Evolutionary conservation across 305 asterid species (phyloP).

Genomic region (Solanum hybrid): DNA sequence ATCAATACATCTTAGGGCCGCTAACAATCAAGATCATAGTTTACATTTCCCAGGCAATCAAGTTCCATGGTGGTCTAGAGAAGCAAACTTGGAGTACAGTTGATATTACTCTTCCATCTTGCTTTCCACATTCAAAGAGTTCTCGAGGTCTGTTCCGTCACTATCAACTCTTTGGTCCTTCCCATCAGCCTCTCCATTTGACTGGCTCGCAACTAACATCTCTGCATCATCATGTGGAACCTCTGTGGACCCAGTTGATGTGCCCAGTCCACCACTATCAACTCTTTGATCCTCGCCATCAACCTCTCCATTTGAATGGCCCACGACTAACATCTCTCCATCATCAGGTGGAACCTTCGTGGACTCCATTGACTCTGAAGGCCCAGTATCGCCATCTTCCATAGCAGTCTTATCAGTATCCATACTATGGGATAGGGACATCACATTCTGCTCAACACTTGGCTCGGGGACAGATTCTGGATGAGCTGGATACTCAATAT

Average conservation of each 20-base stretch:
- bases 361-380: slow-evolving; percentile 21
- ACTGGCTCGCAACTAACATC: slow-evolving; percentile 3
- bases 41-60: neutral
- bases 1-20: neutral
- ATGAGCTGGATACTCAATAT: slow-evolving; percentile 30
- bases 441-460: slow-evolving; percentile 24
- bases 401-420: slow-evolving; percentile 21
- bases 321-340: slow-evolving; percentile 8
- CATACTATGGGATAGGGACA: neutral
- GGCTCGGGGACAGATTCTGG: slow-evolving; percentile 24
- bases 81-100: neutral
- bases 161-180: neutral
- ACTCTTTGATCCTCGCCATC: slow-evolving; percentile 1
- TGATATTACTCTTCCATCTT: slow-evolving; percentile 16
- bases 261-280: slow-evolving; percentile 4
- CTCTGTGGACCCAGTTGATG: slow-evolving; percentile 20
- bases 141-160: neutral
- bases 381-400: neutral
- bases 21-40: neutral
- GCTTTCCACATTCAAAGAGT: slow-evolving; percentile 5
- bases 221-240: slow-evolving; percentile 18
- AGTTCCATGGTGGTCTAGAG: neutral
- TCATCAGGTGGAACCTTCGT: slow-evolving; percentile 18
- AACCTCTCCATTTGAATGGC: slow-evolving; percentile 11
- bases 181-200: slow-evolving; percentile 15